A percentile compares a stretch with the other conserved stretches of the same genome.
Conservation (phyloP, 139 green algal genomes). For the Trebouxia sp. region DNA sequence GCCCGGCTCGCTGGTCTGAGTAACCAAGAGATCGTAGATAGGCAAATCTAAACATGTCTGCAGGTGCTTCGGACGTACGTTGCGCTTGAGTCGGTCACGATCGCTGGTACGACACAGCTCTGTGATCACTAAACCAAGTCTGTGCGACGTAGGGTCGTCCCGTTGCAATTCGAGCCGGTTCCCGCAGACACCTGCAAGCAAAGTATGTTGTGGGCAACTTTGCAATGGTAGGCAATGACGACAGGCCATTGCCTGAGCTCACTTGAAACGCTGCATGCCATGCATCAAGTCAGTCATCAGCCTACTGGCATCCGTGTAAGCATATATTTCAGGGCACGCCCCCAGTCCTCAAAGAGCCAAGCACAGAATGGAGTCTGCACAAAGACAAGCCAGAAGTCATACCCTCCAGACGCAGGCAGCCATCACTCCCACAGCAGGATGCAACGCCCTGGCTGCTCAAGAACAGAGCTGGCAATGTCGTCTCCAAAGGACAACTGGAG, state of each 20-base stretch:
- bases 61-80: neutral
- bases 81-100: neutral
- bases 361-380: neutral
- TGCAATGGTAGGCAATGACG: neutral
- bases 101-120: too few relatives aligned
- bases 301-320: too few relatives aligned
- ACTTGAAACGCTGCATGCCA: too few relatives aligned
- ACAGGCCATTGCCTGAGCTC: too few relatives aligned
- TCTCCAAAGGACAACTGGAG: neutral
- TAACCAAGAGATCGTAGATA: too few relatives aligned
- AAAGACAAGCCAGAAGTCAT: slow-evolving; percentile 16
- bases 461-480: neutral
- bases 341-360: neutral
- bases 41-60: too few relatives aligned
- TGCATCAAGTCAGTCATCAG: too few relatives aligned
- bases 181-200: neutral
- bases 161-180: neutral
- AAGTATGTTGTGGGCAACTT: slow-evolving; percentile 15
- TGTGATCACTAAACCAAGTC: too few relatives aligned
- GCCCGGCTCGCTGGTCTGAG: neutral
- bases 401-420: neutral
- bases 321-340: neutral
- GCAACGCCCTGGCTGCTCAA: neutral
- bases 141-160: neutral
- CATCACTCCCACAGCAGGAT: neutral